Percentiles rank a stretch among this genome's conserved stretches.
Evolutionary conservation across 176 grass and related monocot genomes (phyloP).

Genomic region (Hsuehochloa calcarea): DNA sequence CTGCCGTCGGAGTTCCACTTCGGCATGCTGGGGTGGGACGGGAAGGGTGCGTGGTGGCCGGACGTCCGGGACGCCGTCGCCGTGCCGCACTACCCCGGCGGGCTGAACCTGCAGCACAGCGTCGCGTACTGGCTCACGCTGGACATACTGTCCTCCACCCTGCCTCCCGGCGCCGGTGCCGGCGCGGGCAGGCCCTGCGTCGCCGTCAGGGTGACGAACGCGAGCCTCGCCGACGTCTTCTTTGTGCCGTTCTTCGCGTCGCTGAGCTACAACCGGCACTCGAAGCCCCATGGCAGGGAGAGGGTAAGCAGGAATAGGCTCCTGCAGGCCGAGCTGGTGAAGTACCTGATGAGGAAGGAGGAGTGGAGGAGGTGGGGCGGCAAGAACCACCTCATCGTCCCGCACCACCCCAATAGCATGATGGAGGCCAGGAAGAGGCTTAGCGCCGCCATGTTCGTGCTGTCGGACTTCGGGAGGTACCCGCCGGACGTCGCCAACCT

Average conservation of each 20-base stretch:
- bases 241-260: slow-evolving; percentile 94
- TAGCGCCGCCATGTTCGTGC: slow-evolving; percentile 66
- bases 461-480: slow-evolving; percentile 85
- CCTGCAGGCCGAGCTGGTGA: slow-evolving; percentile 69
- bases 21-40: slow-evolving; percentile 75
- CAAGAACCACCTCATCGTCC: slow-evolving; percentile 67
- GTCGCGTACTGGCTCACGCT: slow-evolving; percentile 84
- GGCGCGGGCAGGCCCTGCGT: slow-evolving; percentile 47
- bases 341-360: slow-evolving; percentile 41
- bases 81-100: slow-evolving; percentile 72
- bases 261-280: slow-evolving; percentile 83
- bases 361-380: slow-evolving; percentile 68
- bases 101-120: slow-evolving; percentile 91
- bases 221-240: slow-evolving; percentile 63
- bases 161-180: neutral
- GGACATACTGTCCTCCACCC: slow-evolving; percentile 63
- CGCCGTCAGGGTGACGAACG: slow-evolving; percentile 59
- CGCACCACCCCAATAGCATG: slow-evolving; percentile 93
- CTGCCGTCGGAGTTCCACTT: slow-evolving; percentile 79
- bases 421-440: slow-evolving; percentile 62
- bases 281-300: slow-evolving; percentile 51
- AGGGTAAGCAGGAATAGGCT: slow-evolving; percentile 43
- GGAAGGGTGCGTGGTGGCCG: slow-evolving; percentile 47
- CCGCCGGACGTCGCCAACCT: slow-evolving; percentile 68
- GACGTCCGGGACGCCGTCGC: slow-evolving; percentile 44